Base-by-base conservation (phyloP, 495 filamentous ascomycete species). In the Podospora sp. region DNA sequence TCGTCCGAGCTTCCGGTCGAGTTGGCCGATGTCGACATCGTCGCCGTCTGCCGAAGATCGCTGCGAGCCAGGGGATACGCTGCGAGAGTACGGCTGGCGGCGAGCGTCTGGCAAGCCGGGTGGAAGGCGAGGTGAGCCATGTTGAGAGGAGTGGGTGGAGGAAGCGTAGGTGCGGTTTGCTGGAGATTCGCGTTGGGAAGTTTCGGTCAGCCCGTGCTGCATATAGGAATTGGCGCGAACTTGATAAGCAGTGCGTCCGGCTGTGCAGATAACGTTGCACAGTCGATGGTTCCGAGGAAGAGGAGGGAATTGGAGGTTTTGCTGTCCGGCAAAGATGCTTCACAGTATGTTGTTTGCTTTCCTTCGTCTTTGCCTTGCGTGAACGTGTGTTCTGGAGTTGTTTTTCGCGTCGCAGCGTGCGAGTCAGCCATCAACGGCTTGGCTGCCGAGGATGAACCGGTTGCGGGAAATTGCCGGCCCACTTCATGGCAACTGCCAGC, bases 151-250 rank as follows among this genome's bases (percentile, higher is more conserved):
- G 75, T 72, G 52, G 64, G 72, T 69, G 66, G 75, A 66, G 72
- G 79, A 73, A 72, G 73, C 78, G 70, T 74, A 76, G 73, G 75
- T 20, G 52, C 40, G 77, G 77, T 78, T 80, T 75, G 77, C 69
- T 66, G 79, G 76, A 71, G 76, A 75, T 68, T 78, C 80, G 72
- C 81, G 84, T 82, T 85, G 84, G 75, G 83, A 83, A 82, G 82
- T 82, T 77, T 87, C 84, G 77, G 83, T 79, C 73, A 85, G 84
- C 87, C 90, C 90, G 87, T 89, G 80, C 88, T 94, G 93, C 93
- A 97, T 97, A 96, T 89, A 97, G 81, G 80, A 76, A 77, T 78
- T 79, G 80, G 68, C 69, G 67, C 73, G 76, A 78, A 72, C 79
- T 70, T 63, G 71, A 73, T 70, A 66, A 65, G 63, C 60, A 64